Conservation (phyloP, 2,329 filamentous ascomycete species). For the Ophiostoma australiae region DNA sequence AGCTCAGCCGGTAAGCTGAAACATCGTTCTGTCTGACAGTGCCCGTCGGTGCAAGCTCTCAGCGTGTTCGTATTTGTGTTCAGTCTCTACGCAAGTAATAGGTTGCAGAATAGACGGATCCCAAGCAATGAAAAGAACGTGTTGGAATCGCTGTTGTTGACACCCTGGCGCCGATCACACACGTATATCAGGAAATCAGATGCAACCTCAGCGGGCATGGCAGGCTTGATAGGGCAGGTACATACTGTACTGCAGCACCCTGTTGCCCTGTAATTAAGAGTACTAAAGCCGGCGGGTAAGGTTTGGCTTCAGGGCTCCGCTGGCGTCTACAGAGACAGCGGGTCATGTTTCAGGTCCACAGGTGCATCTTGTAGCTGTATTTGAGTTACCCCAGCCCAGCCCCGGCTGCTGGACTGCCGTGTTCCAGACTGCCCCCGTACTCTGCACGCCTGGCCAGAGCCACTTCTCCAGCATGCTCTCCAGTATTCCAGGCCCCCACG, state of each 20-base stretch:
- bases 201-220: not conserved
- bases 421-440: slow-evolving; percentile 20
- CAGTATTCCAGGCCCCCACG: not conserved
- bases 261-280: not conserved
- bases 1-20: not conserved
- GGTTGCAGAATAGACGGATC: not conserved
- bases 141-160: not conserved
- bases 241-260: not conserved
- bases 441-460: not conserved
- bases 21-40: not conserved
- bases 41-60: not conserved
- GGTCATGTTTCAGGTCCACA: not conserved
- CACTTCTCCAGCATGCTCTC: not conserved
- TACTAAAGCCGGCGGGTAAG: not conserved
- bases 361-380: no score
- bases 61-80: not conserved
- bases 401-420: slow-evolving; percentile 18
- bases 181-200: slow-evolving; percentile 1
- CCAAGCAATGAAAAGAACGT: not conserved
- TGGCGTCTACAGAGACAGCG: not conserved
- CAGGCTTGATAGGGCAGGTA: not conserved
- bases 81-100: not conserved
- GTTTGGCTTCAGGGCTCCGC: slow-evolving; percentile 3
- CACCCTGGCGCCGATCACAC: not conserved
- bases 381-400: not conserved